phyloP scores from a whole-genome alignment of 2,329 filamentous ascomycete genomes.

The Neospermospora avenae region DNA sequence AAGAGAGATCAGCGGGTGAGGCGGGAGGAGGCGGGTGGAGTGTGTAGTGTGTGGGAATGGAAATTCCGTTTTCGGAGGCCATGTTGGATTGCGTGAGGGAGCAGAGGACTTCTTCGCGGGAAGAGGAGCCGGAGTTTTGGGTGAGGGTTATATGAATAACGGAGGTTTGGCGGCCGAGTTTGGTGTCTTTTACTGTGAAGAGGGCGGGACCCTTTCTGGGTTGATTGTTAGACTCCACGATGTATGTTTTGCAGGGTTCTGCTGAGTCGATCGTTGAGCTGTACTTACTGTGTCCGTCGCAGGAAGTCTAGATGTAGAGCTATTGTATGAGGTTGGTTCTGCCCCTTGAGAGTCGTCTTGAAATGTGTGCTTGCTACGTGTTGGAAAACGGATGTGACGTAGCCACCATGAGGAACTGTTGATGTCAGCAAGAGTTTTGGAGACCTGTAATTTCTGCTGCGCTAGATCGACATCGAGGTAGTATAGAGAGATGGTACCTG shows the following conservation, averaged over 20 bases:
- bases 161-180: slow-evolving; percentile 61
- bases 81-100: slow-evolving; percentile 66
- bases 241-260: too few species aligned
- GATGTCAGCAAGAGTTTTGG: background rate
- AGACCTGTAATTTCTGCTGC: too few species aligned
- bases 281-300: slow-evolving; percentile 50
- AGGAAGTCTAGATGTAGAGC: slow-evolving; percentile 64
- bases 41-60: slow-evolving; percentile 51
- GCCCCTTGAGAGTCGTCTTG: slow-evolving; percentile 51
- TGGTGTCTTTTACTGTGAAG: slow-evolving; percentile 59
- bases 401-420: slow-evolving; percentile 68
- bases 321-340: slow-evolving; percentile 60
- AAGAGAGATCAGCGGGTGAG: slow-evolving; percentile 39
- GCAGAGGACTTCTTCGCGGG: slow-evolving; percentile 58
- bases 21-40: slow-evolving; percentile 38
- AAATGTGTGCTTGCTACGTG: slow-evolving; percentile 58
- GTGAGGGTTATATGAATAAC: slow-evolving; percentile 59
- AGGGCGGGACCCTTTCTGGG: slow-evolving; percentile 46
- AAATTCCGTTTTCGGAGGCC: slow-evolving; percentile 53
- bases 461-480: too few species aligned
- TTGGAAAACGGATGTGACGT: slow-evolving; percentile 61
- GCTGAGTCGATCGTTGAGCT: too few species aligned
- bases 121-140: slow-evolving; percentile 37
- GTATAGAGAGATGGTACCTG: too few species aligned
- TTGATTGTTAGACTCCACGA: too few species aligned